These are phyloP conservation scores for Lasiodiplodia sp. DNA, from an alignment of 2,329 filamentous ascomycete species.

Conservation along the genomic window DNA sequence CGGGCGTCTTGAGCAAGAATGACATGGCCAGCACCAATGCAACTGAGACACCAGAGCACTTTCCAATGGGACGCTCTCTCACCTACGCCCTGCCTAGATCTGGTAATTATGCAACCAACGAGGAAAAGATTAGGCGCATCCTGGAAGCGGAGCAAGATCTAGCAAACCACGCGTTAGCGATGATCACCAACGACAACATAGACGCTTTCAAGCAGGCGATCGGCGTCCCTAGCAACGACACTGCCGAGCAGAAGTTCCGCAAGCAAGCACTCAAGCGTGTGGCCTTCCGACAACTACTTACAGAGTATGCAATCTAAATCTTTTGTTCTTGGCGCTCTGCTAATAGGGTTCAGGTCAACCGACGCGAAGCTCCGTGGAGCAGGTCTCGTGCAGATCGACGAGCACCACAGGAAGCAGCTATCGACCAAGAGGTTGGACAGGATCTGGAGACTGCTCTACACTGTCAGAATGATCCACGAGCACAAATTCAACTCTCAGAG, in stretches of 20 bases:
- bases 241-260: neutral
- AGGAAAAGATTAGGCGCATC: no score
- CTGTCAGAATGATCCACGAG: neutral
- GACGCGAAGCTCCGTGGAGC: neutral
- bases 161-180: neutral
- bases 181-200: neutral
- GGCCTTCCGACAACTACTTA: constrained; percentile 10
- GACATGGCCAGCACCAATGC: neutral
- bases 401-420: neutral
- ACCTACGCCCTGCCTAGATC: no score
- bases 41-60: no score
- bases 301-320: neutral
- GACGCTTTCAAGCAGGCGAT: neutral
- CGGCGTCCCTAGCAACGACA: neutral
- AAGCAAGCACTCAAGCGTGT: constrained; percentile 7
- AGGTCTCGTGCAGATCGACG: neutral
- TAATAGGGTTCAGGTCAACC: neutral
- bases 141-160: no score
- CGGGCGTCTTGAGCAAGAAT: neutral
- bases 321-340: neutral
- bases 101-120: no score
- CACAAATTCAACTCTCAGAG: neutral
- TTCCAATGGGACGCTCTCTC: neutral
- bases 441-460: neutral
- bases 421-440: neutral